Conservation (phyloP, 306 rosid species). For the Begonia fuchsioides region DNA sequence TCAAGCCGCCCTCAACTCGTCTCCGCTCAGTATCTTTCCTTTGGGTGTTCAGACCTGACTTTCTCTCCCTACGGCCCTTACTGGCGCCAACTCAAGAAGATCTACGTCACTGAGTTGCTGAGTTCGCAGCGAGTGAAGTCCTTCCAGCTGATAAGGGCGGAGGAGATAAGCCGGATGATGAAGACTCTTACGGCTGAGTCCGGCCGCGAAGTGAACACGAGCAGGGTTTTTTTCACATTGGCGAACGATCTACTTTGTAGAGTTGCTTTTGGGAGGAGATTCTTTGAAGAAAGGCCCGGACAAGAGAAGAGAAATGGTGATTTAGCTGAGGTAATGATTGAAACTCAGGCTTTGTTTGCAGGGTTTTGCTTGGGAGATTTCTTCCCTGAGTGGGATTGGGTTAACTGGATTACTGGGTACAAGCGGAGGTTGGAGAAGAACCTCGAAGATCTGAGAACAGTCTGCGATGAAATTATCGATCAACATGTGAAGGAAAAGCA, state of each 20-base stretch:
- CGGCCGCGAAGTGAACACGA: constrained; percentile 8
- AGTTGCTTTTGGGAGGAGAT: constrained; percentile 24
- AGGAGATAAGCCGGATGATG: constrained; percentile 19
- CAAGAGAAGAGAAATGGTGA: not conserved
- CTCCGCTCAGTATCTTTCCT: constrained; percentile 27
- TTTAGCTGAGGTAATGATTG: constrained; percentile 11
- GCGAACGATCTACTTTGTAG: constrained; percentile 24
- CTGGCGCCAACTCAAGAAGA: constrained; percentile 27
- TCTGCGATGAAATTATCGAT: constrained; percentile 21
- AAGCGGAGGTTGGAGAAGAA: constrained; percentile 13
- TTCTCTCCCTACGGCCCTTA: constrained; percentile 31
- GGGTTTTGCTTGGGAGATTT: constrained; percentile 26
- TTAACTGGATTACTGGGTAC: constrained; percentile 13
- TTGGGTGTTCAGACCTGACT: constrained; percentile 25
- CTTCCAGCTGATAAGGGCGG: constrained; percentile 10
- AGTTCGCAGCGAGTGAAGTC: constrained; percentile 21
- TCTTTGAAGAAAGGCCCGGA: not conserved
- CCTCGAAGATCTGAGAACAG: constrained; percentile 10
- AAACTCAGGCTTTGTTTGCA: constrained; percentile 21
- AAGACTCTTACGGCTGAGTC: not conserved
- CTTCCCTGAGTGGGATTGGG: constrained; percentile 21
- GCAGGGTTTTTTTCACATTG: constrained; percentile 7
- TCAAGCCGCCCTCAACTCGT: constrained; percentile 22
- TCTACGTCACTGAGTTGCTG: constrained; percentile 23
- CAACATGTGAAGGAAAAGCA: constrained; percentile 11